Conservation (phyloP, 2,329 filamentous ascomycete species). For the Neopestalotiopsis clavispora region DNA sequence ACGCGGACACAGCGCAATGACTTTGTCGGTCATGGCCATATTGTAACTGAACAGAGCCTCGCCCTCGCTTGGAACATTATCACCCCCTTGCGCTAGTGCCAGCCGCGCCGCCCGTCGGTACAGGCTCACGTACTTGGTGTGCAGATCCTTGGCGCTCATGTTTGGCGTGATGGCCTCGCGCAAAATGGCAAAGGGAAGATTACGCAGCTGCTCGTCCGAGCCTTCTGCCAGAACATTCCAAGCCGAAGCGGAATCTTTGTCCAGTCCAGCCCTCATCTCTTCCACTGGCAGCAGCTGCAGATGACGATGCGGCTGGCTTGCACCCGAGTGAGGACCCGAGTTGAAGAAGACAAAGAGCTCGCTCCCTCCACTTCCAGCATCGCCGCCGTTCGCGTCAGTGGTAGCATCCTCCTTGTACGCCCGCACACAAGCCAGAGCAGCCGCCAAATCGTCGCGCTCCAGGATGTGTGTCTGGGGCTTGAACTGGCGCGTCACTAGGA, state of each 20-base stretch:
- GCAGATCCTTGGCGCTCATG: constrained; percentile 42
- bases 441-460: constrained; percentile 63
- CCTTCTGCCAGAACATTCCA: constrained; percentile 58
- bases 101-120: constrained; percentile 48
- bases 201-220: constrained; percentile 28
- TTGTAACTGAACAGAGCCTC: constrained; percentile 67
- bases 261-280: constrained; percentile 62
- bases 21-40: constrained; percentile 59
- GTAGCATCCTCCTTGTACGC: constrained; percentile 48
- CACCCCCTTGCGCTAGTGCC: constrained; percentile 20
- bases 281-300: constrained; percentile 72
- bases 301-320: constrained; percentile 74
- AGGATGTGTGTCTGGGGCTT: constrained; percentile 69
- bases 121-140: constrained; percentile 50
- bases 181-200: constrained; percentile 51
- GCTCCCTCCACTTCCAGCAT: constrained; percentile 8
- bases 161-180: constrained; percentile 40
- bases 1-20: constrained; percentile 61
- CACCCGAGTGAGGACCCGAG: constrained; percentile 69
- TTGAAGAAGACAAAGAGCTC: constrained; percentile 73
- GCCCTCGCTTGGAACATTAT: constrained; percentile 35
- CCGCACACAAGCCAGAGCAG: constrained; percentile 65
- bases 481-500: constrained; percentile 69
- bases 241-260: constrained; percentile 23
- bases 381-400: background rate